phyloP scores from a whole-genome alignment of 345 rosid genomes.

The Eucalyptus coolabah region DNA sequence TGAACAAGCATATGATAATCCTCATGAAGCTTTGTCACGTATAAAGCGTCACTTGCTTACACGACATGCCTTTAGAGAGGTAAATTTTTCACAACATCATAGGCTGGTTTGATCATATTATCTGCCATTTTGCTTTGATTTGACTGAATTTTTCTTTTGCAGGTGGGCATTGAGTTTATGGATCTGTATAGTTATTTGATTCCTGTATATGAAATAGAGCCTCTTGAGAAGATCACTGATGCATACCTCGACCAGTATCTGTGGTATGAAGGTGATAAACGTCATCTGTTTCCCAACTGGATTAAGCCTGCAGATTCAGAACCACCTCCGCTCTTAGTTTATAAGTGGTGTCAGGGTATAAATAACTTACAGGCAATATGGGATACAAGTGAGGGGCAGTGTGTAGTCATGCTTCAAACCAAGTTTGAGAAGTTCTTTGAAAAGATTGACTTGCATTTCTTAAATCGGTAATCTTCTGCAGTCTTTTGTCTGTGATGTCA shows the following conservation, averaged over 20 bases:
- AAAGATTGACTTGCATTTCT: conserved; percentile 88
- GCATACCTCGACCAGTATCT: conserved; percentile 94
- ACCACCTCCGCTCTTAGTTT: conserved; percentile 95
- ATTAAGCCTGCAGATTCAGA: conserved; percentile 99
- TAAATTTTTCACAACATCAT: conserved; percentile 10
- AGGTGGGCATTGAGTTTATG: conserved; percentile 99
- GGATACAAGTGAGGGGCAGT: conserved; percentile 98
- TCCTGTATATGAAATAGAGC: not conserved
- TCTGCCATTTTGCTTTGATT: not conserved
- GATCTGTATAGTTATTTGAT: conserved; percentile 89
- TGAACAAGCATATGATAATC: conserved; percentile 99
- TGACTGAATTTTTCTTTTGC: not conserved
- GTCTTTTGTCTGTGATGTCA: not conserved
- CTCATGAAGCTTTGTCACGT: conserved; percentile 93
- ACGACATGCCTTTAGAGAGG: conserved; percentile 96
- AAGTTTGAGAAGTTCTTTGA: conserved; percentile 97
- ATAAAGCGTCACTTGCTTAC: conserved; percentile 98
- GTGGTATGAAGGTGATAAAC: conserved; percentile 99
- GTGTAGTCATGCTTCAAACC: conserved; percentile 98
- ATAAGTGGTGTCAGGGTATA: conserved; percentile 98
- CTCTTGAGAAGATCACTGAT: conserved; percentile 77
- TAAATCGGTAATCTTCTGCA: conserved; percentile 45
- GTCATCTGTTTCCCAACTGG: conserved; percentile 96
- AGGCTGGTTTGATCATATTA: not conserved
- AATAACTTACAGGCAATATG: conserved; percentile 92